These are phyloP conservation scores for Pestalotiopsis sp. DNA, from an alignment of 2,329 filamentous ascomycete species.

Conservation along the genomic window DNA sequence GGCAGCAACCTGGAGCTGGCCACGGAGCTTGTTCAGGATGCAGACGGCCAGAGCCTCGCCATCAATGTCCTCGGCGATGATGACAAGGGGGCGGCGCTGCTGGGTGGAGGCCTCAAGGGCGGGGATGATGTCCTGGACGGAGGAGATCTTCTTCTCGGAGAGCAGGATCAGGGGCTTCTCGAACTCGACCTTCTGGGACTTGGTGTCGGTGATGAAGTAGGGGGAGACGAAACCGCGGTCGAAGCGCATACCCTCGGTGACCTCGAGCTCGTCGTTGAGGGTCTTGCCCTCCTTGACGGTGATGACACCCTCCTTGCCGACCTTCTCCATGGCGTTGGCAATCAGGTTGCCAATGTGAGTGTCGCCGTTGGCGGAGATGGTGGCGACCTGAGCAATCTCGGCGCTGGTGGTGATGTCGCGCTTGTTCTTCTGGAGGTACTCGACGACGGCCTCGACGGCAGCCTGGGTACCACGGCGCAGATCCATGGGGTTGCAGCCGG, in stretches of 20 bases:
- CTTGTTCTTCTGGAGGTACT: constrained; percentile 95
- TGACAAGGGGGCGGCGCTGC: constrained; percentile 91
- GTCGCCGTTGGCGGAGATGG: constrained; percentile 97
- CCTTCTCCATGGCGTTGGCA: constrained; percentile 99
- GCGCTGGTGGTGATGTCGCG: constrained; percentile 96
- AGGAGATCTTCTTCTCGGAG: constrained; percentile 99
- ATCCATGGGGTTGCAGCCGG: constrained; percentile 99
- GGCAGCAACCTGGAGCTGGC: constrained; percentile 96
- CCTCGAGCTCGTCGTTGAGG: constrained; percentile 93
- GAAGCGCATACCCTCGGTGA: constrained; percentile 99
- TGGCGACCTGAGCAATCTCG: constrained; percentile 97
- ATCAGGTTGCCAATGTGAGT: constrained; percentile 93
- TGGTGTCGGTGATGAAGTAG: constrained; percentile 99
- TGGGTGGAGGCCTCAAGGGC: constrained; percentile 97
- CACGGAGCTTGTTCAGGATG: constrained; percentile 99
- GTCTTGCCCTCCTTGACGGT: constrained; percentile 99
- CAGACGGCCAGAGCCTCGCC: constrained; percentile 98
- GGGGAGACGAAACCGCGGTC: constrained; percentile 98
- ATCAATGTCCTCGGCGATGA: constrained; percentile 99
- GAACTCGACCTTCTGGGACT: constrained; percentile 98
- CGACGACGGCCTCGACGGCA: constrained; percentile 90
- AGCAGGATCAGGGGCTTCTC: constrained; percentile 99
- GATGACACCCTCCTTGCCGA: constrained; percentile 99
- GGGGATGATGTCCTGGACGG: constrained; percentile 97
- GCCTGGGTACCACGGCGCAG: constrained; percentile 95